Evolutionary conservation across 495 filamentous ascomycete species (phyloP).

Genomic region (Hyaloscypha finlandica): DNA sequence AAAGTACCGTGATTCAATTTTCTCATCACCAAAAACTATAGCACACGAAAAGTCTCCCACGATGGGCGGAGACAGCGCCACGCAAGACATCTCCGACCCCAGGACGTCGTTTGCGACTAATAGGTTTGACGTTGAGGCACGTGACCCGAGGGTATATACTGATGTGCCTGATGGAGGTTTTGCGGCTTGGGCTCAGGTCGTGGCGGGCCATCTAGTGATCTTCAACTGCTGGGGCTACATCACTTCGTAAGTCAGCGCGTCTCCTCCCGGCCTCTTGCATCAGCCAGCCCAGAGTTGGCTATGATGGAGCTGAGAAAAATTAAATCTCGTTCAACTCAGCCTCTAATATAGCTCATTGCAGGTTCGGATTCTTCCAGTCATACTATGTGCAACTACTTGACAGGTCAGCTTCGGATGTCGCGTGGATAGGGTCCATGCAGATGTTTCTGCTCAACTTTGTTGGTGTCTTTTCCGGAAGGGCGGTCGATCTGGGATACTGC

Average conservation of each 20-base stretch:
- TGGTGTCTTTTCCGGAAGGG: slow-evolving; percentile 65
- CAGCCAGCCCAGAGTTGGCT: background rate
- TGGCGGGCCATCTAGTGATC: slow-evolving; percentile 47
- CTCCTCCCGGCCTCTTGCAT: background rate
- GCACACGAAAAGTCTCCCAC: no score
- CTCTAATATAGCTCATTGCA: background rate
- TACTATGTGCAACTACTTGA: slow-evolving; percentile 7
- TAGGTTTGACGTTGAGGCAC: no score
- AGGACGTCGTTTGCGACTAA: no score
- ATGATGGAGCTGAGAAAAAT: no score
- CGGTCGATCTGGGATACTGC: slow-evolving; percentile 60
- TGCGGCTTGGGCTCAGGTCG: slow-evolving; percentile 58
- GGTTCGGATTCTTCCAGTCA: slow-evolving; percentile 12
- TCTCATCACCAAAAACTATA: no score
- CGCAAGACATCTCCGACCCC: no score
- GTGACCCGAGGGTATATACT: no score
- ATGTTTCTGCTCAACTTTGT: slow-evolving; percentile 73
- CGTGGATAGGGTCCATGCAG: slow-evolving; percentile 74
- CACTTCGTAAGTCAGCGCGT: slow-evolving; percentile 38
- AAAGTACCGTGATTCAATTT: no score
- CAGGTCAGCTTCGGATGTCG: slow-evolving; percentile 60
- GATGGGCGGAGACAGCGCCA: no score
- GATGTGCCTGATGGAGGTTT: slow-evolving; percentile 53
- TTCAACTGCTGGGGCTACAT: slow-evolving; percentile 71
- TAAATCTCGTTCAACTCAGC: background rate